Base-by-base conservation (phyloP, 768 basidiomycete species). In the Gyrodon lividus region DNA sequence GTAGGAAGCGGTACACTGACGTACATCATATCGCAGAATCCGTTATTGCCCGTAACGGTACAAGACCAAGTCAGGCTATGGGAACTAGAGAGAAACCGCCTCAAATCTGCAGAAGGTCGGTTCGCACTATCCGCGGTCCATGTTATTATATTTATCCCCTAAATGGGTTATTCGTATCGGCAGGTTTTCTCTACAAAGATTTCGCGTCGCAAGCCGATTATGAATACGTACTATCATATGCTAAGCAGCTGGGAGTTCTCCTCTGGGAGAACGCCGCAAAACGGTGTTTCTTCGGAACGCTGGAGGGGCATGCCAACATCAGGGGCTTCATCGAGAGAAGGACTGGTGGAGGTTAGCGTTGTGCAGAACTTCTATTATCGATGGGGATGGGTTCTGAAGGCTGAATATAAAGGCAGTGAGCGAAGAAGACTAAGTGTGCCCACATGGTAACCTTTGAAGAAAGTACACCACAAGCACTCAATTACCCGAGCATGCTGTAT, bases 61-160 rank as follows among this genome's bases (percentile, higher is more conserved):
- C 94, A 97, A 64, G 96, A 99, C 72, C 96, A 98, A 71, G 90
- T 99, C 55, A 85, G 96, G 51, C 77, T 98, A 16, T 99, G 97
- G 94, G 95, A 99, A 70, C 77, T 95, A 39, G 97, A 98, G 73
- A 82, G 88, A 70, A 94, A 97, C 67, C 82, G 97, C 47, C 75
- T 98, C 9, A 87, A 89, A 62, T 86, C 89, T 37, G 77, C 85
- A 67, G 90, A 96, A 79, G 92, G 95, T 92, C 64, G 51, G 73
- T 66, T 31, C 31, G 17, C 54, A 20, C 26, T 43, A 40, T 20
- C 24, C 40, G 26, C 28, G 1, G 28, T 23, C 58, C 48, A 46
- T 31, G 48, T 58, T 43, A 23, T 59, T 8, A 48, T 30, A 0
- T 45, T 48, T 38, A 38, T 30, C 35, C 31, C 55, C 44, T 43